Percentiles rank a stretch among this genome's conserved stretches.
These are phyloP conservation scores for Aspergillus ustus DNA, from an alignment of 2,329 filamentous ascomycete genomes.

Conservation along the genomic window DNA sequence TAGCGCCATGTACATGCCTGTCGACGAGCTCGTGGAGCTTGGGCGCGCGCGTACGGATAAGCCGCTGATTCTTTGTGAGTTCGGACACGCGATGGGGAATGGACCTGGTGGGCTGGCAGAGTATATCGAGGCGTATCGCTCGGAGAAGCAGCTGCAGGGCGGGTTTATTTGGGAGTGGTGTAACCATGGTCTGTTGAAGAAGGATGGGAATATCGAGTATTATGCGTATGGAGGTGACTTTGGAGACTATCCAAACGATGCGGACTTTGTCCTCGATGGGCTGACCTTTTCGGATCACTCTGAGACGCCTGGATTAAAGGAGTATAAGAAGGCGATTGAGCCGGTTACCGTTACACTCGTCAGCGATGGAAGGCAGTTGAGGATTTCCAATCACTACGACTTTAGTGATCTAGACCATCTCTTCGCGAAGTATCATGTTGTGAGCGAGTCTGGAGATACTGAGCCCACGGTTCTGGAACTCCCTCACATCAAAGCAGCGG, in stretches of 20 bases:
- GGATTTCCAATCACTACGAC: conserved; percentile 55
- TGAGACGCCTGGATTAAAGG: conserved; percentile 60
- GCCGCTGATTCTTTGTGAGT: conserved; percentile 54
- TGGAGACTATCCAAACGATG: conserved; percentile 64
- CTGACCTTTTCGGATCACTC: conserved; percentile 56
- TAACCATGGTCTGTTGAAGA: conserved; percentile 61
- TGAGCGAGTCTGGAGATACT: conserved; percentile 30
- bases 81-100: conserved; percentile 72
- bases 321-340: conserved; percentile 63
- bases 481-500: too few relatives aligned
- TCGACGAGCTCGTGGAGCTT: conserved; percentile 56
- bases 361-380: conserved; percentile 39
- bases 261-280: conserved; percentile 67
- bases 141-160: conserved; percentile 65
- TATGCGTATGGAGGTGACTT: conserved; percentile 68
- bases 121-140: conserved; percentile 67
- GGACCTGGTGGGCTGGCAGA: conserved; percentile 72
- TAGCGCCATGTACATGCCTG: conserved; percentile 67
- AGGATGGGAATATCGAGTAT: conserved; percentile 39
- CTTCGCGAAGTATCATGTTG: conserved; percentile 27
- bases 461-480: conserved; percentile 38
- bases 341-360: conserved; percentile 54
- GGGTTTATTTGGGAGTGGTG: conserved; percentile 72
- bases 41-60: conserved; percentile 40
- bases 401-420: conserved; percentile 54